phyloP scores from a whole-genome alignment of 1,139 yeast genomes.

The Trichomonascaceae sp. region DNA sequence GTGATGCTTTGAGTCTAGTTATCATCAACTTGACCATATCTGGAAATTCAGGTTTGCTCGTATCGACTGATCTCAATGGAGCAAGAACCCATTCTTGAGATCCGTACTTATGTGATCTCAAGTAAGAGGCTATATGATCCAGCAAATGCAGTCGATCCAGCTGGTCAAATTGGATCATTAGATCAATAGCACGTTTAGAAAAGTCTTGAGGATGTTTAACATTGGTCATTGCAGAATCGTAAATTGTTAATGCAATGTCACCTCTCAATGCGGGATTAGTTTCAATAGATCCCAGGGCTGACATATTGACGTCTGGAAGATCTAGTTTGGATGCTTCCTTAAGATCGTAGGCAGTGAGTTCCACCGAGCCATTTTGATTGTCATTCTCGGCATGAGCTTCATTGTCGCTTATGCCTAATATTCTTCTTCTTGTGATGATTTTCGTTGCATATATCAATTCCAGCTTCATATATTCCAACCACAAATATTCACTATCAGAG shows the following conservation, averaged over 20 bases:
- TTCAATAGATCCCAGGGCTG: slow-evolving; percentile 77
- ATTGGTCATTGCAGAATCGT: slow-evolving; percentile 56
- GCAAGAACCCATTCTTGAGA: slow-evolving; percentile 43
- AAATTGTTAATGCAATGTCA: slow-evolving; percentile 77
- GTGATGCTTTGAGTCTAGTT: slow-evolving; percentile 50
- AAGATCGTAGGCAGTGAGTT: slow-evolving; percentile 26
- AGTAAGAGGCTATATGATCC: slow-evolving; percentile 53
- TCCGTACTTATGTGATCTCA: slow-evolving; percentile 30
- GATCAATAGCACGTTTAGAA: slow-evolving; percentile 41
- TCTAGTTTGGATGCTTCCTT: slow-evolving; percentile 37
- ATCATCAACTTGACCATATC: slow-evolving; percentile 62
- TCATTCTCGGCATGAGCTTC: slow-evolving; percentile 37
- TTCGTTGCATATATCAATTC: slow-evolving; percentile 84
- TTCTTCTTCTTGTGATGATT: slow-evolving; percentile 73
- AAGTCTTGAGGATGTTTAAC: slow-evolving; percentile 26
- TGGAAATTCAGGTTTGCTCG: slow-evolving; percentile 43
- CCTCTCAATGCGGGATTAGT: slow-evolving; percentile 89
- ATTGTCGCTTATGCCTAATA: slow-evolving; percentile 61
- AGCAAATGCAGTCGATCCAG: slow-evolving; percentile 65
- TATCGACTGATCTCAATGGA: slow-evolving; percentile 52
- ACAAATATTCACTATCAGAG: slow-evolving; percentile 61
- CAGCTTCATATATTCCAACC: slow-evolving; percentile 83
- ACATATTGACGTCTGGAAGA: slow-evolving; percentile 82
- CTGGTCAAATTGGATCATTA: slow-evolving; percentile 62
- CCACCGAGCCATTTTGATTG: slow-evolving; percentile 19